These are phyloP conservation scores for Mortierella sp. DNA, from an alignment of 371 early-diverging fungal genomes.

Conservation along the genomic window DNA sequence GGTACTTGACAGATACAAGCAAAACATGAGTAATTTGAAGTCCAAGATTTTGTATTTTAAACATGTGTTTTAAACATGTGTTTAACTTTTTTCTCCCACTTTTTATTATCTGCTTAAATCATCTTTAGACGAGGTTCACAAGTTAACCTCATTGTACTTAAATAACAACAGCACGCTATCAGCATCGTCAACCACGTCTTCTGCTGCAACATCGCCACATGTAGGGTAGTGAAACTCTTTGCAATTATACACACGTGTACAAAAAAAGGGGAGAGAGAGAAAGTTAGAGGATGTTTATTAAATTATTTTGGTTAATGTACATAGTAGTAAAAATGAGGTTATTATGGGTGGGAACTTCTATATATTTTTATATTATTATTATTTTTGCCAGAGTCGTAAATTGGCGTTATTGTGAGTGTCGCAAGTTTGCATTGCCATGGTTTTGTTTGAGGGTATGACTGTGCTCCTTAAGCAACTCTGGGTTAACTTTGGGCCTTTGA, in stretches of 20 bases:
- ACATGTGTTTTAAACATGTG: no score
- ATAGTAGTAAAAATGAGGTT: no score
- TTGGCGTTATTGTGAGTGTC: slow-evolving; percentile 18
- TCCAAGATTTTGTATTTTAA: no score
- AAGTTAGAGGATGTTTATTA: no score
- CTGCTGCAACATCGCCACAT: neutral
- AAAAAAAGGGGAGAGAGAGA: no score
- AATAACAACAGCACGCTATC: slow-evolving; percentile 14
- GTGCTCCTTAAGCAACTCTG: slow-evolving; percentile 16
- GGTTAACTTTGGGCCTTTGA: slow-evolving; percentile 1
- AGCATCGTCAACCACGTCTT: slow-evolving; percentile 4
- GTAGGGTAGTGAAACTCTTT: neutral
- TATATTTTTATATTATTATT: no score
- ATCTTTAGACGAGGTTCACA: slow-evolving; percentile 50
- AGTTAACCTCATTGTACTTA: slow-evolving; percentile 51
- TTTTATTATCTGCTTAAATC: no score
- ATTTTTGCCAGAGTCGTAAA: no score
- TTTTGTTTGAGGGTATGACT: slow-evolving; percentile 14
- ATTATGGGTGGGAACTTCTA: no score
- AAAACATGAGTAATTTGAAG: no score
- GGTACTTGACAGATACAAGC: slow-evolving; percentile 60
- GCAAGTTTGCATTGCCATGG: slow-evolving; percentile 38
- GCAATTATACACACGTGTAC: neutral
- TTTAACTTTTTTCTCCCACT: neutral
- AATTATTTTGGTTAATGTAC: no score